phyloP scores from a whole-genome alignment of 495 filamentous ascomycete genomes.

The Lasiosphaeriaceae sp. region DNA sequence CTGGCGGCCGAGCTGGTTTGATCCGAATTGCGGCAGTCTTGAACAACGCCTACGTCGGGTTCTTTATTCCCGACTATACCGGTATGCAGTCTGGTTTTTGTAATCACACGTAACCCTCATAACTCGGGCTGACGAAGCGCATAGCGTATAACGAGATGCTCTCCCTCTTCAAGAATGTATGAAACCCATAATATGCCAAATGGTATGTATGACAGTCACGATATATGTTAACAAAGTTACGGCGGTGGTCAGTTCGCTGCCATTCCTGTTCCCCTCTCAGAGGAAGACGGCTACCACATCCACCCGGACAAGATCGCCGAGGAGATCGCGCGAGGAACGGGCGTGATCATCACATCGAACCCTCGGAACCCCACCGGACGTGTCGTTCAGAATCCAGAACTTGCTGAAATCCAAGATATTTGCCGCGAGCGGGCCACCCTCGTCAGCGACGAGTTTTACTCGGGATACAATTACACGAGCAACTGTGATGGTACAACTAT shows the following conservation, averaged over 20 bases:
- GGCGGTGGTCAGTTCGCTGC: constrained; percentile 84
- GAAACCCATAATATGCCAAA: constrained; percentile 20
- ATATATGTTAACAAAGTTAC: not conserved
- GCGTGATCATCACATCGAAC: constrained; percentile 93
- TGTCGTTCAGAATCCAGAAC: constrained; percentile 72
- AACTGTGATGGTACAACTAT: constrained; percentile 86
- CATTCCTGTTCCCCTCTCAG: constrained; percentile 79
- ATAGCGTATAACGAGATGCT: constrained; percentile 93
- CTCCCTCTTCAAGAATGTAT: constrained; percentile 79
- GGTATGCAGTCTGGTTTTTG: constrained; percentile 6
- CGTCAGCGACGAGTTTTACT: constrained; percentile 96
- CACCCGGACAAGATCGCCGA: constrained; percentile 87
- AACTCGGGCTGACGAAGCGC: constrained; percentile 12
- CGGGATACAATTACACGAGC: constrained; percentile 90
- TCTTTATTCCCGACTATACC: constrained; percentile 74
- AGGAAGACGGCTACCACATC: constrained; percentile 85
- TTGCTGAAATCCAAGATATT: constrained; percentile 85
- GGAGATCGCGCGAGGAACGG: constrained; percentile 81
- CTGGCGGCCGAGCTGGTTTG: constrained; percentile 86
- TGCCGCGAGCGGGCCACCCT: constrained; percentile 86
- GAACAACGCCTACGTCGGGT: constrained; percentile 85
- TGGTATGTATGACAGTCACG: not conserved
- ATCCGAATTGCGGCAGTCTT: constrained; percentile 92
- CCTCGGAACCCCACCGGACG: constrained; percentile 93
- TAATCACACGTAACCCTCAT: not conserved